phyloP scores from a whole-genome alignment of 2,329 filamentous ascomycete species.

The Aspergillus novofumigatus region DNA sequence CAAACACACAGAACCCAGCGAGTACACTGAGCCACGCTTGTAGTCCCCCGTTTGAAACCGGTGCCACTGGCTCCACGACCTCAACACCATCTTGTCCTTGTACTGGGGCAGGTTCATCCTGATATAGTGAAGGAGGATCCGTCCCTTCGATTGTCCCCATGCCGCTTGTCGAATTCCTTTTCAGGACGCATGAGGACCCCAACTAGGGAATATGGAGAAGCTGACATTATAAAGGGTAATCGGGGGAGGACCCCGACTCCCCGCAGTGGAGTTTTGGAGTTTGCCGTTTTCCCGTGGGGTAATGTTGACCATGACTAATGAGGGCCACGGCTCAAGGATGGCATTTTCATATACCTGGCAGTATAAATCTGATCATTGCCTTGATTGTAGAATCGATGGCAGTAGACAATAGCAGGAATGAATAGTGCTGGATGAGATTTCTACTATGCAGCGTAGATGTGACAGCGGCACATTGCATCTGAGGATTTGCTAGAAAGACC shows the following conservation, averaged over 20 bases:
- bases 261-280: not conserved
- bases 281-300: not conserved
- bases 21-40: constrained; percentile 28
- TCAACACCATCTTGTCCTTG: not conserved
- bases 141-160: not conserved
- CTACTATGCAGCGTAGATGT: not conserved
- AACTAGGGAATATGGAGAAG: not conserved
- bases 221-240: not conserved
- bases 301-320: not conserved
- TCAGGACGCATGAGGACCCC: not conserved
- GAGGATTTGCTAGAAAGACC: too few species aligned
- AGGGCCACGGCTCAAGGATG: too few species aligned
- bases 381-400: not conserved
- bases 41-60: constrained; percentile 22
- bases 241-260: too few species aligned
- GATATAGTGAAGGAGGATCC: not conserved
- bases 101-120: not conserved
- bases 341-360: not conserved
- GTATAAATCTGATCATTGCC: not conserved
- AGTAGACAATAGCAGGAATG: too few species aligned
- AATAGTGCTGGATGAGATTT: too few species aligned
- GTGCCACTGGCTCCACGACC: constrained; percentile 3
- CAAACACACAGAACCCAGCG: constrained; percentile 30
- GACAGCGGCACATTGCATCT: too few species aligned
- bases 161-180: not conserved